A percentile compares a stretch with the other conserved stretches of the same genome.
These are phyloP conservation scores for Calocybe cyanea DNA, from an alignment of 768 basidiomycete species.

Conservation along the genomic window DNA sequence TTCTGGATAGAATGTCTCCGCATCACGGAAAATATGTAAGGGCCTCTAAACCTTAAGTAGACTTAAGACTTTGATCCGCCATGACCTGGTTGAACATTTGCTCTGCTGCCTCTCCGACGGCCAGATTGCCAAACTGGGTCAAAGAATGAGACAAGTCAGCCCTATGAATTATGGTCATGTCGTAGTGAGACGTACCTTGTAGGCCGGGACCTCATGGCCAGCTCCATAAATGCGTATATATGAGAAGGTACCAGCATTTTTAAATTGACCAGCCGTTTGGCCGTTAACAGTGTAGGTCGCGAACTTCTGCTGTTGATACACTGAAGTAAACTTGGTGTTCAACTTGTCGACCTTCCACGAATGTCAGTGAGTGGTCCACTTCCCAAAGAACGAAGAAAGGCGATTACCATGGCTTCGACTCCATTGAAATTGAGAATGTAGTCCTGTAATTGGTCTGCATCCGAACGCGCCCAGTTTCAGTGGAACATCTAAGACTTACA, in stretches of 20 bases:
- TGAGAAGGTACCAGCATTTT: constrained; percentile 56
- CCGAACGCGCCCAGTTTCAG: neutral
- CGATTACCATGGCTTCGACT: constrained; percentile 51
- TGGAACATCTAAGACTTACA: constrained; percentile 25
- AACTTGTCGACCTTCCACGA: constrained; percentile 40
- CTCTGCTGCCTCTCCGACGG: constrained; percentile 37
- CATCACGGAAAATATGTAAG: no score
- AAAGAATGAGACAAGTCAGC: constrained; percentile 6
- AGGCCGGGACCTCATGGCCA: constrained; percentile 47
- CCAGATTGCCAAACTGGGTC: constrained; percentile 31
- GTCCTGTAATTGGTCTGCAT: constrained; percentile 27
- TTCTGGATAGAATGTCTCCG: no score
- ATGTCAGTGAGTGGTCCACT: neutral
- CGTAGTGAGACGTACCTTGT: constrained; percentile 36
- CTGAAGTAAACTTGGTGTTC: constrained; percentile 39
- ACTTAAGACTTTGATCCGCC: constrained; percentile 22
- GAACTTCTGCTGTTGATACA: constrained; percentile 41
- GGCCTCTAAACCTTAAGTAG: no score
- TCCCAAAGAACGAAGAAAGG: neutral
- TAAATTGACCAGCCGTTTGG: constrained; percentile 45
- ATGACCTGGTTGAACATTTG: constrained; percentile 44
- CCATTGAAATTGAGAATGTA: constrained; percentile 53
- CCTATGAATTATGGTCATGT: no score
- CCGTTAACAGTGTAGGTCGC: constrained; percentile 48
- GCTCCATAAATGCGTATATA: constrained; percentile 50